phyloP scores from a whole-genome alignment of 805 yeast species.

The Candida suzukii region DNA sequence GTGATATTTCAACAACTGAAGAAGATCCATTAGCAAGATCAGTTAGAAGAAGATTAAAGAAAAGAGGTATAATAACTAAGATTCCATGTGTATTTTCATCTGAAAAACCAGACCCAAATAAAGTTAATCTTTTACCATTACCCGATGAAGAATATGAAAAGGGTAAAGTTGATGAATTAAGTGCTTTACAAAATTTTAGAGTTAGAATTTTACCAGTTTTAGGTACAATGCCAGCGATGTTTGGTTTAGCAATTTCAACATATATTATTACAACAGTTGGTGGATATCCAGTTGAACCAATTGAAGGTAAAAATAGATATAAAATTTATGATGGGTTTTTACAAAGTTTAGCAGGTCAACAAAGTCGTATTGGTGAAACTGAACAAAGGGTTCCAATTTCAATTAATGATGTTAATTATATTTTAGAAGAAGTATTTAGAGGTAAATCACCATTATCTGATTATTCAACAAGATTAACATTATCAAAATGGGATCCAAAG shows the following conservation, averaged over 20 bases:
- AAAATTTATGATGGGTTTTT: slow-evolving; percentile 79
- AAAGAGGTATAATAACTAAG: slow-evolving; percentile 65
- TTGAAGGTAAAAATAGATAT: slow-evolving; percentile 82
- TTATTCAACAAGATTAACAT: slow-evolving; percentile 68
- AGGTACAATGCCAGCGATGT: slow-evolving; percentile 96
- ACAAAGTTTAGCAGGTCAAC: slow-evolving; percentile 83
- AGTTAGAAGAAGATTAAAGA: slow-evolving; percentile 77
- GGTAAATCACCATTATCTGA: slow-evolving; percentile 89
- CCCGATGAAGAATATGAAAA: slow-evolving; percentile 73
- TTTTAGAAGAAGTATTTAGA: slow-evolving; percentile 86
- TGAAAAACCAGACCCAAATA: slow-evolving; percentile 94
- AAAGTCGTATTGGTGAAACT: slow-evolving; percentile 62
- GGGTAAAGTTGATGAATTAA: slow-evolving; percentile 80
- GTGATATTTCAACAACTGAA: slow-evolving; percentile 82
- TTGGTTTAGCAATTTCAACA: slow-evolving; percentile 87
- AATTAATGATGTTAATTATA: slow-evolving; percentile 66
- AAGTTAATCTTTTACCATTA: slow-evolving; percentile 81
- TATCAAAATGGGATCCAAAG: slow-evolving; percentile 79
- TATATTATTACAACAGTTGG: slow-evolving; percentile 71
- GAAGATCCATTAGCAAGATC: slow-evolving; percentile 91
- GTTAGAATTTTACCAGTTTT: slow-evolving; percentile 92
- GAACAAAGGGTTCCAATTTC: slow-evolving; percentile 76
- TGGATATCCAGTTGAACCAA: slow-evolving; percentile 86
- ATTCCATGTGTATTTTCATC: slow-evolving; percentile 88
- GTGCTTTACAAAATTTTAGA: slow-evolving; percentile 84